Percentiles rank a stretch among this genome's conserved stretches.
Evolutionary conservation across 768 basidiomycete species (phyloP).

Genomic region (Crucibulum laeve): DNA sequence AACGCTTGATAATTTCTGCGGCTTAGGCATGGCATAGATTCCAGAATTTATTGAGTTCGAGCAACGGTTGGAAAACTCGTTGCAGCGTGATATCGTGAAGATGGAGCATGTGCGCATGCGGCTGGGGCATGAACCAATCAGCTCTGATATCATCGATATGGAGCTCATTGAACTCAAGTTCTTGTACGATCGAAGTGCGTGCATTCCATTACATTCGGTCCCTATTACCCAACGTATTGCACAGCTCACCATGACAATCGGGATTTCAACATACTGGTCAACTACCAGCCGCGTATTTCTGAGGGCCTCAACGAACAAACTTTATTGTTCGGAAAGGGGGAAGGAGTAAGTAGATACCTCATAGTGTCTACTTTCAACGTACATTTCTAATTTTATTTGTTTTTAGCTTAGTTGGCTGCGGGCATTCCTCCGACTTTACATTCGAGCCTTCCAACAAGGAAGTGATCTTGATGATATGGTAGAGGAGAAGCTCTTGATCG

Average conservation of each 20-base stretch:
- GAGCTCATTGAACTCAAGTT: constrained; percentile 84
- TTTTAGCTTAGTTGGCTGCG: constrained; percentile 67
- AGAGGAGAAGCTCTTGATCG: constrained; percentile 77
- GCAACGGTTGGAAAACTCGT: constrained; percentile 75
- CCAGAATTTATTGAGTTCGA: constrained; percentile 83
- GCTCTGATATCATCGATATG: constrained; percentile 71
- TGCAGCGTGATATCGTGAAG: constrained; percentile 79
- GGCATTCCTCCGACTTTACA: constrained; percentile 72
- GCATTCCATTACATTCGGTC: background rate
- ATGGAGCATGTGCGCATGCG: constrained; percentile 86
- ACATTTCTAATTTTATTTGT: background rate
- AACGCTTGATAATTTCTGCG: background rate
- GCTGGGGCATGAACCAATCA: constrained; percentile 67
- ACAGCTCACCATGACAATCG: constrained; percentile 85
- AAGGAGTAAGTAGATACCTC: constrained; percentile 49
- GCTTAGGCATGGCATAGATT: constrained; percentile 44
- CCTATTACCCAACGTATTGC: background rate
- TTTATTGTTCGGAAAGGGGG: constrained; percentile 53
- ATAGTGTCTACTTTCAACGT: background rate
- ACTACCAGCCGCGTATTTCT: constrained; percentile 62
- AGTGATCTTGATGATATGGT: constrained; percentile 79
- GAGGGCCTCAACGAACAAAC: constrained; percentile 64
- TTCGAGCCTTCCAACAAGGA: constrained; percentile 70
- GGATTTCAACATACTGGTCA: constrained; percentile 73
- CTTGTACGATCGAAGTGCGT: constrained; percentile 69